A percentile compares a stretch with the other conserved stretches of the same genome.
Conservation (phyloP, 192 early-diverging fungal species). For the Podila verticillata region DNA sequence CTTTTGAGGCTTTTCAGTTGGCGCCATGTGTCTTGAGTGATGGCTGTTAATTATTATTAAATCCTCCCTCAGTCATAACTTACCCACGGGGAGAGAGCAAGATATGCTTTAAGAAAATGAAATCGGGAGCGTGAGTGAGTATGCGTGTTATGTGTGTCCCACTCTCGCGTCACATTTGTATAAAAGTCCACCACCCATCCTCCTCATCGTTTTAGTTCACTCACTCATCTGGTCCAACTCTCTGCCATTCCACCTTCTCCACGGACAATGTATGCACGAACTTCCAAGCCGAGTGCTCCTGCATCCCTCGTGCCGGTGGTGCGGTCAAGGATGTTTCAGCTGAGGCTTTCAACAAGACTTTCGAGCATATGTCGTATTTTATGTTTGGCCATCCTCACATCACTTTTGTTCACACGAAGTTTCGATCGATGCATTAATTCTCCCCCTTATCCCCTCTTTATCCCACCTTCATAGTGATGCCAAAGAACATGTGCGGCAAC, state of each 20-base stretch:
- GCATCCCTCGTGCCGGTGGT: slow-evolving; percentile 6
- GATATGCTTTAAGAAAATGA: too few relatives aligned
- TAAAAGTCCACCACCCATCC: too few relatives aligned
- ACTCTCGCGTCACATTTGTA: too few relatives aligned
- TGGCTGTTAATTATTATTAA: too few relatives aligned
- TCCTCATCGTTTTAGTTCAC: neutral
- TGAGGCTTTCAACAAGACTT: slow-evolving; percentile 30
- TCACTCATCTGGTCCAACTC: neutral
- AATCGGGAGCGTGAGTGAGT: too few relatives aligned
- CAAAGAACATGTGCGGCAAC: slow-evolving; percentile 19
- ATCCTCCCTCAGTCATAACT: too few relatives aligned
- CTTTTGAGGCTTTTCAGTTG: too few relatives aligned
- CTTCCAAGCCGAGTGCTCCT: slow-evolving; percentile 21
- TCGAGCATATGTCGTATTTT: neutral
- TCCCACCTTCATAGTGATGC: slow-evolving; percentile 2
- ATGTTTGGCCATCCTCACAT: neutral
- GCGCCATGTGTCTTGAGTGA: too few relatives aligned
- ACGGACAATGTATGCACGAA: slow-evolving; percentile 21
- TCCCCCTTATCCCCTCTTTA: neutral
- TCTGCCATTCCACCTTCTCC: slow-evolving; percentile 29
- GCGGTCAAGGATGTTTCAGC: slow-evolving; percentile 17
- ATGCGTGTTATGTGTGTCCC: too few relatives aligned
- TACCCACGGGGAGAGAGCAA: too few relatives aligned
- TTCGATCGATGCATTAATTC: neutral
- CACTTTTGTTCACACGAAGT: too few relatives aligned